Conservation (phyloP, 1,284 basidiomycete species). For the Ceratobasidium sp. region DNA sequence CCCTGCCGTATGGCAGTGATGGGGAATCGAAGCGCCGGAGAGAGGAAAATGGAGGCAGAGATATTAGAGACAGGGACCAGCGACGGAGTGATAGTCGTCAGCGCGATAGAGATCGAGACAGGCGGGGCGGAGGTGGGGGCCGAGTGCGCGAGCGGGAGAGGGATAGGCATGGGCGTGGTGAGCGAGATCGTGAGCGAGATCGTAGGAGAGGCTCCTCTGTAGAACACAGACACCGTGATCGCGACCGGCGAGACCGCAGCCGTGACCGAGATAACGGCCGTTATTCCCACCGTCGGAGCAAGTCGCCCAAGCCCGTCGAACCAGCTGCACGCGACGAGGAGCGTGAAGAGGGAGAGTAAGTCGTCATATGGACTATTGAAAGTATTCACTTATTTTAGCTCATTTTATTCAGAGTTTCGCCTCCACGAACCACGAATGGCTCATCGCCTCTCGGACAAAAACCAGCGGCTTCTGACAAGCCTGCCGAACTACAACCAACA, state of each 20-base stretch:
- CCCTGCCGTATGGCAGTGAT: constrained; percentile 49
- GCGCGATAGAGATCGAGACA: constrained; percentile 43
- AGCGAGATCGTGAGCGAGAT: constrained; percentile 55
- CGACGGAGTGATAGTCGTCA: constrained; percentile 55
- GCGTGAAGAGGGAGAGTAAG: constrained; percentile 53
- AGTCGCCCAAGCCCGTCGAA: constrained; percentile 35
- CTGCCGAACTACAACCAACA: constrained; percentile 19
- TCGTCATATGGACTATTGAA: too few relatives aligned
- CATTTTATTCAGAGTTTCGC: constrained; percentile 44
- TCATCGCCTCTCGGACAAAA: constrained; percentile 51
- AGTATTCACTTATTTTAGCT: too few relatives aligned
- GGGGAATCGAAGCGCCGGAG: constrained; percentile 58
- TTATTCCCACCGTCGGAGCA: constrained; percentile 45
- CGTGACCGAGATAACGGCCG: constrained; percentile 56
- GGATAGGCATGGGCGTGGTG: constrained; percentile 54
- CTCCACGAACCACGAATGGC: constrained; percentile 47
- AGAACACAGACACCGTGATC: constrained; percentile 34
- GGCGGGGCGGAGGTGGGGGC: constrained; percentile 33
- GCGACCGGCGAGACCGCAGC: constrained; percentile 23
- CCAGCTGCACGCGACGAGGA: constrained; percentile 50
- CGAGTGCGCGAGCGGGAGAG: constrained; percentile 35
- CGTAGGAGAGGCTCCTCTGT: constrained; percentile 50
- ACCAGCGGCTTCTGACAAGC: constrained; percentile 50
- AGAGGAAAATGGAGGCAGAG: constrained; percentile 67
- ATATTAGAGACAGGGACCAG: constrained; percentile 82